Base-by-base conservation (phyloP, 2,329 filamentous ascomycete species). In the Ceratocystis alfenasii region DNA sequence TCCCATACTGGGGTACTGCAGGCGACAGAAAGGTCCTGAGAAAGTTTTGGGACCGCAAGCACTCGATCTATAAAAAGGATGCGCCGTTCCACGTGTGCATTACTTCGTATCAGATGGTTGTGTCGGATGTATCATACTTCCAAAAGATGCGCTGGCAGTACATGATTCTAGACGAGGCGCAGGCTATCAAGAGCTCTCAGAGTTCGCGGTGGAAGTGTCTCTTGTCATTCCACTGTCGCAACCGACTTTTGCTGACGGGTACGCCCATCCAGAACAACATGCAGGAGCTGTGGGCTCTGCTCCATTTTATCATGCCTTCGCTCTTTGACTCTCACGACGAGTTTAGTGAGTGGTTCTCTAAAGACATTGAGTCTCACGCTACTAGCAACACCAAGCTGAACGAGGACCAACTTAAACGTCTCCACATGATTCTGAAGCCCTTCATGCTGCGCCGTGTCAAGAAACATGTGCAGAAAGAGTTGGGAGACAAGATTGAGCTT, bases 301-400 rank as follows among this genome's bases (percentile, higher is more conserved):
- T 99, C 22, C 94, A 99, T 81, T 99, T 99, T 78, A 97, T 97
- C 78, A 97, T 99, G 94, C 94, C 94, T n/a, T 96, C 90, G 55
- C 81, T 99, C 63, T 99, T 99, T 76, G 94, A 94, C 75, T 93
- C 88, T 0, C 90, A 94, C 76, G 90, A 95, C 73, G 90, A 94
- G 72, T 95, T 95, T 73, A 93, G 88, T 77, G 90, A 94, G 71
- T 95, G 90, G 90, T 95, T 95, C 75, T 93, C 89, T 65, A 94
- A 94, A 77, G 90, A 94, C 70, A 99, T 99, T 69, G 94, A 99
- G 76, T 97, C 92, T 48, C 94, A 99, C 74, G 94, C 94, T 0
- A 93, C 96, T 77, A 96, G 91, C 75, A 97, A 99, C 74, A 97
- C 93, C n/a, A 97, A 97, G 75, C 87, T 99, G 67, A 99, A 99